Conservation (phyloP, 2,329 filamentous ascomycete species). For the Trichophyton benhamiae region DNA sequence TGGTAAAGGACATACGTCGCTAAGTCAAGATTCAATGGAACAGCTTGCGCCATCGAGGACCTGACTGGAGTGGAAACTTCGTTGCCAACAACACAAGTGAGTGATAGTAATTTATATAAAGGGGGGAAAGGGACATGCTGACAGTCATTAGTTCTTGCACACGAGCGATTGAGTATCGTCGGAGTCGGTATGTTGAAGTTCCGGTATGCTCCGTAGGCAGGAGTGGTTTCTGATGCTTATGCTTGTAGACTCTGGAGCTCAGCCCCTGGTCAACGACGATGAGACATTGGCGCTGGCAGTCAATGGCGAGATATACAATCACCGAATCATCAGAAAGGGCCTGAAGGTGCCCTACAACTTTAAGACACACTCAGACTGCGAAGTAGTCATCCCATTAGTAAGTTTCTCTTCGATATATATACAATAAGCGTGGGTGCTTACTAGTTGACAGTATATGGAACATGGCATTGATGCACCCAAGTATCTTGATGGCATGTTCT, state of each 20-base stretch:
- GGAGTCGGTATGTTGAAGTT: conserved; percentile 60
- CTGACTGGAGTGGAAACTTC: conserved; percentile 97
- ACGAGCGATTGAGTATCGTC: conserved; percentile 95
- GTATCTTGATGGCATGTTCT: conserved; percentile 98
- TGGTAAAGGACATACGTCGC: background rate
- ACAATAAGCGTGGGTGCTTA: background rate
- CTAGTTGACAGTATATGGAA: conserved; percentile 60
- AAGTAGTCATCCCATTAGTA: conserved; percentile 96
- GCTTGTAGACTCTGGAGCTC: conserved; percentile 70
- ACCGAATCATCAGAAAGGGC: conserved; percentile 80
- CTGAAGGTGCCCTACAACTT: conserved; percentile 80
- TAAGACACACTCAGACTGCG: conserved; percentile 97
- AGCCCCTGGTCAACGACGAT: conserved; percentile 88
- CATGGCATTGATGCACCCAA: conserved; percentile 85
- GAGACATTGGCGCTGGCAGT: conserved; percentile 80
- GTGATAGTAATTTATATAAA: conserved; percentile 18
- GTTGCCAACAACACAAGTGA: conserved; percentile 83
- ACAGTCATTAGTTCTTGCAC: conserved; percentile 65
- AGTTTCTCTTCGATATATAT: conserved; percentile 23
- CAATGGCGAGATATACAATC: conserved; percentile 99
- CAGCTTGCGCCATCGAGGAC: conserved; percentile 88
- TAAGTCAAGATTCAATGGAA: conserved; percentile 7
- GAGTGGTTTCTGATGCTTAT: conserved; percentile 6
- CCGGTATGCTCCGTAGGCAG: conserved; percentile 4
- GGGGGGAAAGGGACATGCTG: background rate